Evolutionary conservation across 129 eudicot genomes (phyloP).

Genomic region (Escallonia herrerae): DNA sequence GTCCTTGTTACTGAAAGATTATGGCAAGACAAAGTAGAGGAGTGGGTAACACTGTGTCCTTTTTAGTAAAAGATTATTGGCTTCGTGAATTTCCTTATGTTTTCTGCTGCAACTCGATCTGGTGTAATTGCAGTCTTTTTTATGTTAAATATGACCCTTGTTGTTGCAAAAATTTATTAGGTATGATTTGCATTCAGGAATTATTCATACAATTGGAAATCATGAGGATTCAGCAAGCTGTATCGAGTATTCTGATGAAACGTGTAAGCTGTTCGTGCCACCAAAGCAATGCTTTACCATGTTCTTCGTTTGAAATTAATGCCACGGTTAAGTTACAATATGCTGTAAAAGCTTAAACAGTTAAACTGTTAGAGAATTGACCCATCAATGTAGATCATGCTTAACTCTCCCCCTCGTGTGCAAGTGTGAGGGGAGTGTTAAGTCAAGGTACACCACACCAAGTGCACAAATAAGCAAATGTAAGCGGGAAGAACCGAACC

Average conservation of each 20-base stretch:
- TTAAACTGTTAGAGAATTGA: not conserved
- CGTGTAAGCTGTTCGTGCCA: conserved; percentile 43
- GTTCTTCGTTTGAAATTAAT: not conserved
- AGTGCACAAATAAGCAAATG: too few relatives aligned
- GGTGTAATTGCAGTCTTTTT: not conserved
- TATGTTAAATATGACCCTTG: not conserved
- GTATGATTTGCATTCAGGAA: conserved; percentile 66
- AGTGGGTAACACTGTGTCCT: too few relatives aligned
- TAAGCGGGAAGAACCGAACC: too few relatives aligned
- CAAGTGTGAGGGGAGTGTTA: too few relatives aligned
- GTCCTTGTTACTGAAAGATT: too few relatives aligned
- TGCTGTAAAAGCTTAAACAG: not conserved
- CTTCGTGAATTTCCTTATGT: not conserved
- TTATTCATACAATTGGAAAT: conserved; percentile 36
- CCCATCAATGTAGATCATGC: not conserved
- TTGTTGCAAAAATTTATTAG: conserved; percentile 28
- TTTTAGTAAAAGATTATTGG: too few relatives aligned
- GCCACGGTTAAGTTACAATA: not conserved
- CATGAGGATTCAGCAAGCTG: conserved; percentile 83
- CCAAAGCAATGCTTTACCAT: not conserved
- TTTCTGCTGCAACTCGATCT: conserved; percentile 1
- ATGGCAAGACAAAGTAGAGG: too few relatives aligned
- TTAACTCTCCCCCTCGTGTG: not conserved
- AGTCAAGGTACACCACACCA: too few relatives aligned
- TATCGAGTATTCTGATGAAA: conserved; percentile 63